Conservation (phyloP, 306 rosid species). For the Vigna angularis region DNA sequence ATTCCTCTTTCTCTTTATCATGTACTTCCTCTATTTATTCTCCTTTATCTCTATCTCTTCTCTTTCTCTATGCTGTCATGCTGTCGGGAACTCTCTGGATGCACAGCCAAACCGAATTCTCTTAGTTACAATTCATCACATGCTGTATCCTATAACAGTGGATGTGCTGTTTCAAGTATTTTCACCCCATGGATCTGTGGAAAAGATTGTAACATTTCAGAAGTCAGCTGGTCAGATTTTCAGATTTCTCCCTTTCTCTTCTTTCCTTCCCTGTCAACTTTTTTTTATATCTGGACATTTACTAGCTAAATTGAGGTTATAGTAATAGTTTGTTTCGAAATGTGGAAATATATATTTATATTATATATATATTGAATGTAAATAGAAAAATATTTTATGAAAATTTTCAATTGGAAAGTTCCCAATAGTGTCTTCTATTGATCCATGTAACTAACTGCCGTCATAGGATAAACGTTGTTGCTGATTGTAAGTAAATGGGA, state of each 20-base stretch:
- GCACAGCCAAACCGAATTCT: slow-evolving; percentile 95
- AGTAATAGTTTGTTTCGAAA: slow-evolving; percentile 19
- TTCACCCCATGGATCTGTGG: slow-evolving; percentile 90
- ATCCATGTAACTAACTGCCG: neutral
- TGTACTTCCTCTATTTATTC: slow-evolving; percentile 68
- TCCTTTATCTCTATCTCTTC: slow-evolving; percentile 76
- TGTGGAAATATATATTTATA: neutral
- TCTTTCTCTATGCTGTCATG: slow-evolving; percentile 73
- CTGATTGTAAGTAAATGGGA: slow-evolving; percentile 11
- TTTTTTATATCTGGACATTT: slow-evolving; percentile 33
- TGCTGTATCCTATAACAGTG: slow-evolving; percentile 97
- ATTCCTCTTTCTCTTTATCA: slow-evolving; percentile 53
- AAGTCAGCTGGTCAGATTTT: slow-evolving; percentile 96
- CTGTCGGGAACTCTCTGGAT: slow-evolving; percentile 66
- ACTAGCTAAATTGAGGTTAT: slow-evolving; percentile 31
- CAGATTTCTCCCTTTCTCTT: slow-evolving; percentile 61
- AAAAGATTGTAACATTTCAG: slow-evolving; percentile 94
- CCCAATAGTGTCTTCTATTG: neutral
- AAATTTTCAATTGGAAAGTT: slow-evolving; percentile 7
- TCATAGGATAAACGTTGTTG: slow-evolving; percentile 1
- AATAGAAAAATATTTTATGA: neutral
- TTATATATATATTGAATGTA: neutral
- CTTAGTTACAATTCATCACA: slow-evolving; percentile 88
- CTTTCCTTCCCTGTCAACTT: slow-evolving; percentile 43
- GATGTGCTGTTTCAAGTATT: slow-evolving; percentile 96